Percentiles rank a stretch among this genome's conserved stretches.
phyloP scores from a whole-genome alignment of 1,139 yeast genomes.

The Saccharomyces hybrid region DNA sequence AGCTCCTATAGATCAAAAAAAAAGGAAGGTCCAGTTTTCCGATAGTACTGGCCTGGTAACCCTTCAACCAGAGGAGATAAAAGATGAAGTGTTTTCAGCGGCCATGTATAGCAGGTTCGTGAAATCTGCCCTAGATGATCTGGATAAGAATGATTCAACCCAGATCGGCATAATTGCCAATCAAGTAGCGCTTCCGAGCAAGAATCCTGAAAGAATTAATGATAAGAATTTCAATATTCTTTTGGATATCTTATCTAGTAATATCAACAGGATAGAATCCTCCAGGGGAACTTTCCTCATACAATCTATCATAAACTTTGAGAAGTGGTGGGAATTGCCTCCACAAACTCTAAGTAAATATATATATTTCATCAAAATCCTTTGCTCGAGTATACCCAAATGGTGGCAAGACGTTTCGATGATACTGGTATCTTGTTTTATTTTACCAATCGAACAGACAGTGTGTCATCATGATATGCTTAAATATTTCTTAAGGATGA shows the following conservation, averaged over 20 bases:
- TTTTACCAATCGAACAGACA: slow-evolving; percentile 30
- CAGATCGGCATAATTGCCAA: slow-evolving; percentile 41
- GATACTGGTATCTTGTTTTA: slow-evolving; percentile 55
- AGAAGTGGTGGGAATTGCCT: slow-evolving; percentile 50
- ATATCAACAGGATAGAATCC: slow-evolving; percentile 44
- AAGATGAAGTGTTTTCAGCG: slow-evolving; percentile 26
- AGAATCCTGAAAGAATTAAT: slow-evolving; percentile 38
- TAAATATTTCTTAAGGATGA: slow-evolving; percentile 52
- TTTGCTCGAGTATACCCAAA: slow-evolving; percentile 80
- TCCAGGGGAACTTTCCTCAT: slow-evolving; percentile 40
- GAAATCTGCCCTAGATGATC: slow-evolving; percentile 59
- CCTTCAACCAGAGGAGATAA: background rate
- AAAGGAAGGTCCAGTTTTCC: slow-evolving; percentile 29
- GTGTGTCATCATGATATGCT: slow-evolving; percentile 60
- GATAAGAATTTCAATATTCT: slow-evolving; percentile 38
- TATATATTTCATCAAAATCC: slow-evolving; percentile 64
- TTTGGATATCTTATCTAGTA: slow-evolving; percentile 41
- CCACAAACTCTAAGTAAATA: slow-evolving; percentile 40
- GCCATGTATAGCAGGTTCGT: slow-evolving; percentile 59
- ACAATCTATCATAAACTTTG: slow-evolving; percentile 42
- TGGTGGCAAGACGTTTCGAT: slow-evolving; percentile 81
- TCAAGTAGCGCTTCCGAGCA: slow-evolving; percentile 37
- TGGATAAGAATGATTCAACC: slow-evolving; percentile 44
- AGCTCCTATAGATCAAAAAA: slow-evolving; percentile 20
- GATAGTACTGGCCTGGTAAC: slow-evolving; percentile 10